Evolutionary conservation across 1,139 yeast species (phyloP), one percentile per base, ranked within the genome.

Genomic region (Taphrina pruni): DNA sequence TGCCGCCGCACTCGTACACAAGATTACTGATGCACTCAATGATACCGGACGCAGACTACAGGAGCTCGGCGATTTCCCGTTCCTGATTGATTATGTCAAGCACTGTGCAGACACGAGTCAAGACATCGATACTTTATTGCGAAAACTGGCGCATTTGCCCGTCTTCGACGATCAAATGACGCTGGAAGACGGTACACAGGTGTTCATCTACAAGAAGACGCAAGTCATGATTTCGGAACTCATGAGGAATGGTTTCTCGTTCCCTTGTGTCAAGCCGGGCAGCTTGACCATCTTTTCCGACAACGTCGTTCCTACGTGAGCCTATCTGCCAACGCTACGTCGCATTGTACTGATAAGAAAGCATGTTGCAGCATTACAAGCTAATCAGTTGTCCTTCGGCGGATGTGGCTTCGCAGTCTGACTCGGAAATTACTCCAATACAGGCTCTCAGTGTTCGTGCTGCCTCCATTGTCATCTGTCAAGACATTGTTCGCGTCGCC

Each of bases 161-260:
- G 67, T 57, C 0, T 41, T 64, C n/a, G 43, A 46, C 14, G 67
- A 64, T 39, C 7, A 12, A 21, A 26, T 43, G 46, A 45, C 58
- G 3, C 21, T 55, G 32, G 51, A 38, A 35, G 52, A 41, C 9
- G 36, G 50, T 21, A 55, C 55, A 9, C 9, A 14, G 12, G 52
- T 64, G 12, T 43, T 14, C 32, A 55, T 64, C 55, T 54, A 54
- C 61, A 64, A 64, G 39, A 64, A 64, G 39, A 50, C 39, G 35
- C 67, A 64, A 55, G 60, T 64, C 55, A 64, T 64, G 67, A 35
- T 64, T 12, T 64, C 67, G 4, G 67, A 64, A 38, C 55, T 64
- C 41, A 39, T 38, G 14, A 35, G 67, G 35, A 56, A 55, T 17
- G 67, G 67, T 17, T n/a, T 54, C 20, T n/a, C 35, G 5, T 12